Evolutionary conservation across 1,284 basidiomycete species (phyloP), one percentile per base, ranked within the genome.

Genomic region (Vanrija pseudolonga): DNA sequence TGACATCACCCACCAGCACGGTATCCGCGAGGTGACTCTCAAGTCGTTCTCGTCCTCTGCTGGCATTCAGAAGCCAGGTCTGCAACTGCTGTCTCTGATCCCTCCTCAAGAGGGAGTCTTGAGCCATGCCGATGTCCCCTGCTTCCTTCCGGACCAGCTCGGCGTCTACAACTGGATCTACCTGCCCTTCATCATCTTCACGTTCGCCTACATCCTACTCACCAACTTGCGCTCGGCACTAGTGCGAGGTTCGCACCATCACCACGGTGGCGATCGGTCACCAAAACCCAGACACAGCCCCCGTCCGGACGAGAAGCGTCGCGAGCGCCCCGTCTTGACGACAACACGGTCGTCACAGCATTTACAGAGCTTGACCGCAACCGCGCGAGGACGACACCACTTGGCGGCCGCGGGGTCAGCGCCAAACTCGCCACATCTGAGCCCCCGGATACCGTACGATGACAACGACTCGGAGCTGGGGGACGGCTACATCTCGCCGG

Each of bases 31-130:
- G 72, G 79, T 91, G n/a, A 88, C 89, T 0, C 79, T 93, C 65
- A 91, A 90, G 71, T 87, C 89, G 0, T 83, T 93, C 61, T 90
- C 89, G 2, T 88, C 89, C 70, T 85, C 84, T 3, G 84, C 85
- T 76, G 86, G 86, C 36, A 84, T 96, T 37, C 79, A 80, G 26
- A 78, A 79, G 18, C 90, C 92, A 2, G 92, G 90, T 22, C 90
- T 94, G 69, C 89, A 93, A 59, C 80, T 96, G 14, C 80, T 96
- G 45, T 87, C 89, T 0, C 78, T 94, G 6, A 76, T 80, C 15
- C 79, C 84, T 32, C 80, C 82, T 1, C 51, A 56, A 42, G 38
- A 65, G 0, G 40, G 42, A 17, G 67, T 76, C 56, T 72, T 60
- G 64, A 78, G 77, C 58, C 64, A 67, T 60, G 79, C 79, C 40